These are phyloP conservation scores for Saccharomyces hybrid DNA, from an alignment of 1,139 yeast species.

Conservation along the genomic window DNA sequence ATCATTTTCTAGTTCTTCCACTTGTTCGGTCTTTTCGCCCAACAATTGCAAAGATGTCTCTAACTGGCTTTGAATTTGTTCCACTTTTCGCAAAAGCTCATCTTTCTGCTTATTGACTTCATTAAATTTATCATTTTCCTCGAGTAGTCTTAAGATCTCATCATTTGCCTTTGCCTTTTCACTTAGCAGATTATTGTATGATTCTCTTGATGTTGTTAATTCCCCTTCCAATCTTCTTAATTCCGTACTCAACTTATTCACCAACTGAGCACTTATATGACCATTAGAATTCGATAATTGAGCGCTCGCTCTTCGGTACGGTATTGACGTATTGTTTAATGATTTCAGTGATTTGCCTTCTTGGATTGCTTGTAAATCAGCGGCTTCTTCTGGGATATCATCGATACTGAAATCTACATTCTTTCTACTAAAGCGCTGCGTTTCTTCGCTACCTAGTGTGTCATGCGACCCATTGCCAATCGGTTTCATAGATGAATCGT, in stretches of 20 bases:
- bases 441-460: neutral
- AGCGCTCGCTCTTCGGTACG: conserved; percentile 10
- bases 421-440: neutral
- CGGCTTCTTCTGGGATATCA: conserved; percentile 25
- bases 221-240: conserved; percentile 78
- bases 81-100: conserved; percentile 36
- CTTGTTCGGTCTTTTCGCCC: conserved; percentile 84
- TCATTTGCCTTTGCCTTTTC: conserved; percentile 64
- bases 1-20: conserved; percentile 80
- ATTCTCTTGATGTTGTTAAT: conserved; percentile 56
- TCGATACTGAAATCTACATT: conserved; percentile 7
- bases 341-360: conserved; percentile 3
- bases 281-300: conserved; percentile 12
- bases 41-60: conserved; percentile 64
- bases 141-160: conserved; percentile 54
- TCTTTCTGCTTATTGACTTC: conserved; percentile 35
- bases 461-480: neutral
- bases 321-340: conserved; percentile 6
- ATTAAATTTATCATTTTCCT: conserved; percentile 44
- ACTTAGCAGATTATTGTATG: conserved; percentile 42
- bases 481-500: conserved; percentile 1
- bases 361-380: conserved; percentile 15
- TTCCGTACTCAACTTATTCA: conserved; percentile 39
- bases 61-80: conserved; percentile 37
- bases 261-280: conserved; percentile 25